Evolutionary conservation across 331 rosid genomes (phyloP), one percentile per base, ranked within the genome.

Genomic region (Ulmus americana): DNA sequence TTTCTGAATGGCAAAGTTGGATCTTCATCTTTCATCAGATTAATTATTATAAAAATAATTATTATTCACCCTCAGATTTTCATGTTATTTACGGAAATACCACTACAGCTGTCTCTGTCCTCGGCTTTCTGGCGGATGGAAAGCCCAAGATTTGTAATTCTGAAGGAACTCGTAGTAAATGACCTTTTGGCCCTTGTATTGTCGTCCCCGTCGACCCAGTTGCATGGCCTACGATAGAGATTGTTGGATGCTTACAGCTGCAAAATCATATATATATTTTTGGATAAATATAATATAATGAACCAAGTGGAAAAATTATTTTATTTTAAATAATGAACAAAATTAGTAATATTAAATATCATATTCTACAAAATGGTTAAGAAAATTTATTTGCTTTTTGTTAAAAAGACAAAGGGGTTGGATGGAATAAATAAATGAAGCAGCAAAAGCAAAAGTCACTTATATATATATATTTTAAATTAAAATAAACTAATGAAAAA

Each of bases 1-100:
- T 16, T 72, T 72, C 66, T 55, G 59, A 11, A 68, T 74, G 82
- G 78, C 78, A 67, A 67, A 67, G 54, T 65, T 76, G 80, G 87
- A 76, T 76, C 77, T 79, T 73, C 72, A 39, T 22, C 39, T 16
- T 70, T 42, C 63, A 63, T 73, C 35, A 28, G 35, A 28, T 28
- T 28, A 28, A 28, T 28, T 28, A 28, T 28, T 28, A 28, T 28
- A 28, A 28, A 28, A 28, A 28, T 52, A 58, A 61, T 67, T 38
- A 50, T 70, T 40, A 64, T 68, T 22, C n/a, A 16, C 77, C 78
- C 73, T 67, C 40, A 5, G 7, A 12, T n/a, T 62, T 51, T 0
- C 0, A 0, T 0, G 0, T 3, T 66, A 69, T 70, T 81, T 77
- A 80, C 87, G 43, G 64, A 39, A n/a, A 0, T 74, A 67, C 85